phyloP scores from a whole-genome alignment of 1,139 yeast genomes.

The Wickerhamomyces sp. region DNA sequence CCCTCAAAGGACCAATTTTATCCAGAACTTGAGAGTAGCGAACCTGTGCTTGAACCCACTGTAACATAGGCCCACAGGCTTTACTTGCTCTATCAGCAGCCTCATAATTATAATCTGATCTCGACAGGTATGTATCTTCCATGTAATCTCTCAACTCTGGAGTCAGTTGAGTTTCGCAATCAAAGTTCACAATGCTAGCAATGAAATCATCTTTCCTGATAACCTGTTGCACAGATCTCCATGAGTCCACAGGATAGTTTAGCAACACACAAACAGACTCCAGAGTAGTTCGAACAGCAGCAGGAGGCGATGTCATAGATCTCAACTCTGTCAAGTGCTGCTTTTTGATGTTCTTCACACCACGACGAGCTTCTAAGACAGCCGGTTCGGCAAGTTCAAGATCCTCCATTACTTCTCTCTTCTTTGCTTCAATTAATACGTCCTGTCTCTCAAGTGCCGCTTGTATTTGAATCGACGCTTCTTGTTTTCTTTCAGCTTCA shows the following conservation, averaged over 20 bases:
- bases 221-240: conserved; percentile 84
- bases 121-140: conserved; percentile 54
- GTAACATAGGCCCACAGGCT: conserved; percentile 89
- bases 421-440: conserved; percentile 49
- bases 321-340: conserved; percentile 87
- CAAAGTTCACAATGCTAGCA: conserved; percentile 71
- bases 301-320: conserved; percentile 90
- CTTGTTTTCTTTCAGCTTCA: conserved; percentile 87
- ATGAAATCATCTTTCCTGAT: conserved; percentile 87
- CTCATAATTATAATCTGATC: conserved; percentile 65
- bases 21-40: conserved; percentile 65
- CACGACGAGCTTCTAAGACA: conserved; percentile 74
- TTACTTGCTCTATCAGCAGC: conserved; percentile 85
- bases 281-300: conserved; percentile 75
- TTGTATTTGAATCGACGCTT: conserved; percentile 76
- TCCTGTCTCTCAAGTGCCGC: conserved; percentile 68
- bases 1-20: conserved; percentile 67
- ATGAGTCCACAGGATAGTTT: conserved; percentile 62
- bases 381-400: conserved; percentile 80
- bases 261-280: conserved; percentile 83
- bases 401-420: conserved; percentile 52
- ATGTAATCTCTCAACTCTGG: conserved; percentile 47
- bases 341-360: conserved; percentile 87
- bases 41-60: conserved; percentile 89
- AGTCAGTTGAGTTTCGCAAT: conserved; percentile 56